These are phyloP conservation scores for Fusarium scirpi DNA, from an alignment of 2,329 filamentous ascomycete genomes.

Conservation along the genomic window DNA sequence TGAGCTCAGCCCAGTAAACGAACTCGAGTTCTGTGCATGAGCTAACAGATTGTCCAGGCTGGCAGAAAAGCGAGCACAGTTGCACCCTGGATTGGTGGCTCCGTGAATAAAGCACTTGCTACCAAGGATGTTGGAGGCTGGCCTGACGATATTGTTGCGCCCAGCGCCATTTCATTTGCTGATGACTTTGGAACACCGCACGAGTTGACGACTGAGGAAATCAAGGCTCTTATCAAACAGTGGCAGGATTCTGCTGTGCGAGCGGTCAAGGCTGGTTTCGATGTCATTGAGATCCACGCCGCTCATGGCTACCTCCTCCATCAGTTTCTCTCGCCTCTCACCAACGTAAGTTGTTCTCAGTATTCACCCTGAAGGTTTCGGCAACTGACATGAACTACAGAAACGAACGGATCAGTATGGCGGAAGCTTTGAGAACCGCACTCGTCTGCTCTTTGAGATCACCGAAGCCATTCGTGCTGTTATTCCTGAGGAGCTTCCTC, in stretches of 20 bases:
- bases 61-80: conserved; percentile 75
- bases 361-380: background rate
- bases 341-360: conserved; percentile 58
- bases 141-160: conserved; percentile 66
- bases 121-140: conserved; percentile 65
- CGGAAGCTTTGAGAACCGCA: conserved; percentile 73
- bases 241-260: conserved; percentile 70
- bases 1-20: background rate
- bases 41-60: conserved; percentile 49
- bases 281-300: conserved; percentile 77
- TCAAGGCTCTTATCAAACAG: conserved; percentile 71
- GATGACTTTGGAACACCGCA: conserved; percentile 71
- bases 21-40: background rate
- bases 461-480: conserved; percentile 62
- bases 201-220: conserved; percentile 76
- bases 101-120: conserved; percentile 65
- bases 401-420: conserved; percentile 74
- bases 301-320: conserved; percentile 76
- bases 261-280: conserved; percentile 77
- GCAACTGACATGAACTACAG: conserved; percentile 45
- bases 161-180: conserved; percentile 69
- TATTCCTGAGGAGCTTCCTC: conserved; percentile 66
- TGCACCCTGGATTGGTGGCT: conserved; percentile 70
- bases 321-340: conserved; percentile 71
- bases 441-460: conserved; percentile 69